Evolutionary conservation across 129 eudicot species (phyloP), one percentile per base, ranked within the genome.

Genomic region (Gnaphalium uliginosum): DNA sequence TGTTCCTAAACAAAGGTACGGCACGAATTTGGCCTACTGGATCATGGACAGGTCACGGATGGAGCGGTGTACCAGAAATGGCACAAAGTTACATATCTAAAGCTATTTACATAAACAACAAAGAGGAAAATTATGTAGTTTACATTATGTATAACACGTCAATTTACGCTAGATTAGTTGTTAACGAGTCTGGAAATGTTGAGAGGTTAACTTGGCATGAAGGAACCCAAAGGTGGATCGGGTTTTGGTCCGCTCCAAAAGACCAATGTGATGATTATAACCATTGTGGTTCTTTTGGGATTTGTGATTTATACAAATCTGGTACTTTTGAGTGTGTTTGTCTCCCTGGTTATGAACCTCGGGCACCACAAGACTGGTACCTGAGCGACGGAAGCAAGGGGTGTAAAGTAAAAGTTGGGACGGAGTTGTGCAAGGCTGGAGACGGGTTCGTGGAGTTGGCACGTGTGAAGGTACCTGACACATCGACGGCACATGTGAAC

Each of bases 321-420:
- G 65, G 54, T 15, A 78, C 32, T 54, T 85, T 78, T 17, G 81
- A 84, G 68, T 81, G 88, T 59, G 61, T 22, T 4, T 87, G 91
- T 22, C 61, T 81, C 21, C 84, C 82, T 1, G 91, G 91, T 24
- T 84, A 74, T 23, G 86, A 75, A 72, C 91, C 91, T 11, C 43
- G 17, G 51, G 57, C 81, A 0, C 32, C 46, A 6, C 69, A 35
- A 4, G 88, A 81, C 57, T 88, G 92, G 92, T 69, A 22, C 67
- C 25, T 85, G 18, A 46, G 92, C 43, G 92, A 85, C n/a, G 87
- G 87, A 14, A 64, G 84, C 18, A 56, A 17, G 8, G 89, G 92
- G 18, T 87, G 92, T 19, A 77, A 60, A 56, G 64, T 73, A 29
- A 80, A 77, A 58, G 71, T 19, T 0, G 78, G 82, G 19, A 75